Conservation (phyloP, 768 basidiomycete species). For the Tubosaeta brunneosetosa region DNA sequence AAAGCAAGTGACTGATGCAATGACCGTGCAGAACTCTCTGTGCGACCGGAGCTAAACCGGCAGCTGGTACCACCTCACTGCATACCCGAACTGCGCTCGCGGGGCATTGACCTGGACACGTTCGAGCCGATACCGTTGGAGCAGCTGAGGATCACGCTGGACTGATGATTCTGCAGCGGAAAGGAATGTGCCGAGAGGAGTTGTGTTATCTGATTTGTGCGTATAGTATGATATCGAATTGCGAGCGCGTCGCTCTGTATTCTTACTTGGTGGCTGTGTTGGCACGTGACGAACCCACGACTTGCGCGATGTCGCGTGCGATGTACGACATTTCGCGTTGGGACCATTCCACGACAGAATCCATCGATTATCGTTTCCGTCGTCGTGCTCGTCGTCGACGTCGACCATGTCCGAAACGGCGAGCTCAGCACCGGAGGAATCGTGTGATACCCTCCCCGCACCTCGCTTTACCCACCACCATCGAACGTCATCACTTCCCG, state of each 20-base stretch:
- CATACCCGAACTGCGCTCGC: constrained; percentile 82
- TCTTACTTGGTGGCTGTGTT: constrained; percentile 23
- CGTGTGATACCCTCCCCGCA: constrained; percentile 71
- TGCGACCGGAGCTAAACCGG: constrained; percentile 90
- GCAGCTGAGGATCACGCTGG: constrained; percentile 89
- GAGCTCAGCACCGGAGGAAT: background rate
- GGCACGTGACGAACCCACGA: constrained; percentile 7
- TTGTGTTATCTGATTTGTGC: constrained; percentile 31
- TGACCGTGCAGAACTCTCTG: constrained; percentile 73
- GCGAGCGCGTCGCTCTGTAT: constrained; percentile 29
- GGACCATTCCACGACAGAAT: background rate
- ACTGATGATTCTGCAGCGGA: constrained; percentile 48
- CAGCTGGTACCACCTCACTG: constrained; percentile 87
- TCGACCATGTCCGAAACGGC: constrained; percentile 11
- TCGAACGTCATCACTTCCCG: background rate
- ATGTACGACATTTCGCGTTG: constrained; percentile 15
- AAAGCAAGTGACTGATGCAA: background rate
- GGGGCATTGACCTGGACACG: constrained; percentile 81
- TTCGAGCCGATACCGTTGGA: constrained; percentile 98
- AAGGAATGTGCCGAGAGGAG: constrained; percentile 20
- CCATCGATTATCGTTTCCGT: background rate
- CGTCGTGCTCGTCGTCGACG: background rate
- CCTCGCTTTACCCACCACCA: constrained; percentile 43
- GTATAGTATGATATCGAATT: constrained; percentile 35
- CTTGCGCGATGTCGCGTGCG: constrained; percentile 34